phyloP scores from a whole-genome alignment of 2,329 filamentous ascomycete genomes.

The Arthrobotrys musiformis region DNA sequence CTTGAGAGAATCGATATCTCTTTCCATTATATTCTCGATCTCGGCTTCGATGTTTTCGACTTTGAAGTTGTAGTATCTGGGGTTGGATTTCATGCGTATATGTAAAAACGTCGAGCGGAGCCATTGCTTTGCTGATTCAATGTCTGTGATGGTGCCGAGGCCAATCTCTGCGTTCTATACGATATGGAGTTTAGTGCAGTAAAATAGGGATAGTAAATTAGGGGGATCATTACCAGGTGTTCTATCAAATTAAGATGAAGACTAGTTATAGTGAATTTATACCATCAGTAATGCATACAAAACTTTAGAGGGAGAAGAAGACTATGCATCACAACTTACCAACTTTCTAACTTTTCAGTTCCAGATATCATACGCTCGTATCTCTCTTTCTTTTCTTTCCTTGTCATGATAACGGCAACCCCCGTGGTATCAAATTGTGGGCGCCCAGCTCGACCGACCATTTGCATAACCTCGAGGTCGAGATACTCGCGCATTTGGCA shows the following conservation, averaged over 20 bases:
- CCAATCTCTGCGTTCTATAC: conserved; percentile 80
- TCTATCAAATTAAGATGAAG: conserved; percentile 83
- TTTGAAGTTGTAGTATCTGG: conserved; percentile 75
- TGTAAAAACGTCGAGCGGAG: conserved; percentile 80
- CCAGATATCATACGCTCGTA: conserved; percentile 81
- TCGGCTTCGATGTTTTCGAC: conserved; percentile 72
- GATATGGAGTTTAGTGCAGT: background rate
- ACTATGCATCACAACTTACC: conserved; percentile 60
- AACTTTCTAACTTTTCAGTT: conserved; percentile 79
- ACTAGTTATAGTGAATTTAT: conserved; percentile 61
- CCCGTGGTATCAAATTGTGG: conserved; percentile 84
- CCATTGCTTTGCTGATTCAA: conserved; percentile 76
- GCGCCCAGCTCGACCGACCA: conserved; percentile 84
- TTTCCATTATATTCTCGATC: conserved; percentile 76
- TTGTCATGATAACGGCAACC: conserved; percentile 81
- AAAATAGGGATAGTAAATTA: background rate
- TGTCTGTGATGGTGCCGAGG: conserved; percentile 75
- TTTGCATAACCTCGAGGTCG: conserved; percentile 88
- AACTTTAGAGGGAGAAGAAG: background rate
- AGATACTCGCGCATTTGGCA: conserved; percentile 75
- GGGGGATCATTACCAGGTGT: conserved; percentile 69
- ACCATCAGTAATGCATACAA: background rate
- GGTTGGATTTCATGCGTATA: conserved; percentile 77
- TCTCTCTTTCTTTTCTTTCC: conserved; percentile 70
- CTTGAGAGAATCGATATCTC: conserved; percentile 74